A percentile compares a stretch with the other conserved stretches of the same genome.
Evolutionary conservation across 2,329 filamentous ascomycete genomes (phyloP).

Genomic region (Talaromyces atroroseus): DNA sequence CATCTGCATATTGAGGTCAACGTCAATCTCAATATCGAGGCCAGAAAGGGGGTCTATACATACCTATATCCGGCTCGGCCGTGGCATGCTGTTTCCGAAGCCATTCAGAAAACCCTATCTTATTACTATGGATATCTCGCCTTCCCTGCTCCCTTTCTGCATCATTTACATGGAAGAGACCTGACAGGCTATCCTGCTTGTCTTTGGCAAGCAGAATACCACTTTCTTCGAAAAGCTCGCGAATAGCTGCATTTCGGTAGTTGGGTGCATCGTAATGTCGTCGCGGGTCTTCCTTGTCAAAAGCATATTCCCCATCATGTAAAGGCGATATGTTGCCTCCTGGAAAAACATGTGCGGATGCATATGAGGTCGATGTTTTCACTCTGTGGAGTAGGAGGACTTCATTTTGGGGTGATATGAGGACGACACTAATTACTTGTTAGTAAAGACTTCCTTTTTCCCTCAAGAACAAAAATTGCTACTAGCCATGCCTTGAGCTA

Average conservation of each 20-base stretch:
- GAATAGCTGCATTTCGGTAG: constrained; percentile 77
- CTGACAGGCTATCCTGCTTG: constrained; percentile 10
- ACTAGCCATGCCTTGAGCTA: constrained; percentile 54
- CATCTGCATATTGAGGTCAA: constrained; percentile 39
- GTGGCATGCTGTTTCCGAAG: constrained; percentile 36
- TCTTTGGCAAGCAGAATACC: constrained; percentile 70
- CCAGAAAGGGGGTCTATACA: not conserved
- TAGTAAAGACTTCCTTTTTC: not conserved
- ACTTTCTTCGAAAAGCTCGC: constrained; percentile 93
- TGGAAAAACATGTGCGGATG: constrained; percentile 91
- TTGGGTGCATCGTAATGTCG: constrained; percentile 65
- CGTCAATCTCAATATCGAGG: not conserved
- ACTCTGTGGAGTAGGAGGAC: constrained; percentile 84
- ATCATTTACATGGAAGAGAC: constrained; percentile 56
- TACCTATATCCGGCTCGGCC: constrained; percentile 55
- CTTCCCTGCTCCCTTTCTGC: constrained; percentile 61
- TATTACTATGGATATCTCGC: constrained; percentile 61
- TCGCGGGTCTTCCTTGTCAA: constrained; percentile 44
- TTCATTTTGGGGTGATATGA: constrained; percentile 81
- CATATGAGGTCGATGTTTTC: constrained; percentile 73
- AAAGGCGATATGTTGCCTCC: constrained; percentile 67
- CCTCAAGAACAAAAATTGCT: not conserved
- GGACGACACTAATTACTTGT: constrained; percentile 59
- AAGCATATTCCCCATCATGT: constrained; percentile 63
- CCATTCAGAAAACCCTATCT: constrained; percentile 64